These are phyloP conservation scores for Neurospora africana DNA, from an alignment of 495 filamentous ascomycete genomes.

Conservation along the genomic window DNA sequence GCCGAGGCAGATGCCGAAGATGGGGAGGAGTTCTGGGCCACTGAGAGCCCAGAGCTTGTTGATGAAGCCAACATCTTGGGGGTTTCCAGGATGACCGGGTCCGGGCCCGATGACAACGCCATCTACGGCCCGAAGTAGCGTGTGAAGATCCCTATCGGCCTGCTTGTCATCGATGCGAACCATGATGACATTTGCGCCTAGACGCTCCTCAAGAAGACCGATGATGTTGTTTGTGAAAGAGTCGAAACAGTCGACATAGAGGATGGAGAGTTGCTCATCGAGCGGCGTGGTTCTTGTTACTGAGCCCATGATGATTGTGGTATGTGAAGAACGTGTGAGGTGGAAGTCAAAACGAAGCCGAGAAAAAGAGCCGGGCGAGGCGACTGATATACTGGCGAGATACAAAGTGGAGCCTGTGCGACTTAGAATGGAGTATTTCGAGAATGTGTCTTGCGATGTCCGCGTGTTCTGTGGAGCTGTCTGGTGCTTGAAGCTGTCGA, in stretches of 20 bases:
- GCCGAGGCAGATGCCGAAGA: neutral
- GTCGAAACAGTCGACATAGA: neutral
- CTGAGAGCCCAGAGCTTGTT: neutral
- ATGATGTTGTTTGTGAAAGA: neutral
- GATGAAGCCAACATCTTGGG: neutral
- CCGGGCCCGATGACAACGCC: neutral
- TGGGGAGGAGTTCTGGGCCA: neutral
- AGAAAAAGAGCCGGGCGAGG: neutral
- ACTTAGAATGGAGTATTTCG: neutral
- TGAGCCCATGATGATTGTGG: neutral
- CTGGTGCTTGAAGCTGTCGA: neutral
- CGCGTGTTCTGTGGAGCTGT: neutral
- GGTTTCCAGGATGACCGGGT: neutral
- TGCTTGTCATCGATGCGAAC: neutral
- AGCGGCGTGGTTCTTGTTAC: neutral
- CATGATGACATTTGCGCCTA: neutral
- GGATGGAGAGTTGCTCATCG: neutral
- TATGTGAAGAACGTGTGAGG: neutral
- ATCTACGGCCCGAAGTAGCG: neutral
- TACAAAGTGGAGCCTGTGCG: neutral
- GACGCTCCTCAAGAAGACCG: neutral
- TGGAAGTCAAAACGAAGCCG: neutral
- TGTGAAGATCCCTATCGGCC: neutral
- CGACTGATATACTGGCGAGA: neutral
- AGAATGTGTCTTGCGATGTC: neutral